Evolutionary conservation across 345 rosid genomes (phyloP), one percentile per base, ranked within the genome.

Genomic region (Camelina hispida): DNA sequence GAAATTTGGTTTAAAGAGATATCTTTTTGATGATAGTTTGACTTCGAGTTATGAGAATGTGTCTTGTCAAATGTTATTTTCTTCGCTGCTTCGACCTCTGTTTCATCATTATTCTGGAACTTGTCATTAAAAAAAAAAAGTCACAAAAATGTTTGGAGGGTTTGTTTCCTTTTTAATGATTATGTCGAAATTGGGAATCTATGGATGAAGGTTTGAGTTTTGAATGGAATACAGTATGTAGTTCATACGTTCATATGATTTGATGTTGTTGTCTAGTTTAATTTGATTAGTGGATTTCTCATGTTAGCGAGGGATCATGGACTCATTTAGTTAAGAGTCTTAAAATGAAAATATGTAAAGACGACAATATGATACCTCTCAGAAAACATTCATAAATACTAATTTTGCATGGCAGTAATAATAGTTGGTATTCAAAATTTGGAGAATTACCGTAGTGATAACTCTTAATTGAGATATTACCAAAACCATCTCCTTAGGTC

Each of bases 1-100:
- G 62, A 70, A 63, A 54, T 56, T 59, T 13, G 18, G 64, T 46
- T 62, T 22, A 69, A 44, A 68, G 54, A 25, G 60, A 63, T n/a
- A 44, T 4, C 2, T 37, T 67, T 62, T 68, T 68, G 69, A 76
- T 68, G 50, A 62, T 75, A 35, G 42, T 68, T 46, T 54, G 79
- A 76, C 18, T 50, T 17, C 16, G 52, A 47, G 57, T 54, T 69
- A 63, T 69, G 69, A 62, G 71, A 14, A 46, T 44, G 43, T 30
- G 48, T 53, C 14, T 51, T 23, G 34, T 17, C 32, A 53, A 11
- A 58, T 74, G 67, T 66, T 48, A 51, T 40, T 62, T 37, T 34
- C 50, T 18, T 20, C 30, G 51, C 58, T 74, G 32, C 42, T 65
- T 64, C 42, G 47, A 43, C 13, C 32, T 72, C 3, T 48, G 13